These are phyloP conservation scores for Smallanthus sonchifolius DNA, from an alignment of 129 eudicot species.

Conservation along the genomic window DNA sequence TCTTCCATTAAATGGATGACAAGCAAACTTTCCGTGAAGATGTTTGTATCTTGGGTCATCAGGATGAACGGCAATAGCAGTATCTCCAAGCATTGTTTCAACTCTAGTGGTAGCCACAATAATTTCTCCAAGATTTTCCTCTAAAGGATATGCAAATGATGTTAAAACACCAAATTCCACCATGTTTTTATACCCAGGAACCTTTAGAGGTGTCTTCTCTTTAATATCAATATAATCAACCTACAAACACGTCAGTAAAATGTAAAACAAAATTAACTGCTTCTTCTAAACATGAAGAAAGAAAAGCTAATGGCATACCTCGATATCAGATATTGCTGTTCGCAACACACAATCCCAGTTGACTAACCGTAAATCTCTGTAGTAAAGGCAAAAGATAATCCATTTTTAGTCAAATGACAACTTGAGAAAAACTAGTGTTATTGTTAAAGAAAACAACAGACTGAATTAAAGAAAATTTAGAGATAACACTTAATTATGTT, in stretches of 20 bases:
- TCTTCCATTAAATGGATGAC: constrained; percentile 85
- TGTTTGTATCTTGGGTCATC: constrained; percentile 80
- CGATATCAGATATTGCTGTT: constrained; percentile 96
- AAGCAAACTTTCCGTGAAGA: constrained; percentile 80
- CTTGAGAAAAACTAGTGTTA: not conserved
- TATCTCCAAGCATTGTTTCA: constrained; percentile 97
- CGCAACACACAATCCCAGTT: constrained; percentile 96
- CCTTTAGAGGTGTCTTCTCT: constrained; percentile 65
- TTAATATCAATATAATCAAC: constrained; percentile 83
- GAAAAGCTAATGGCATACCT: constrained; percentile 40
- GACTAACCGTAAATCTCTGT: constrained; percentile 83
- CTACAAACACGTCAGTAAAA: constrained; percentile 34
- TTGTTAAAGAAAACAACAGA: not conserved
- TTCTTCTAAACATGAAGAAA: not conserved
- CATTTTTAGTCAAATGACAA: not conserved
- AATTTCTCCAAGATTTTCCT: constrained; percentile 76
- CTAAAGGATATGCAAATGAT: constrained; percentile 91
- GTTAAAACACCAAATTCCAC: constrained; percentile 92
- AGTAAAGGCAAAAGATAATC: constrained; percentile 9
- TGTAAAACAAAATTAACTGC: not conserved
- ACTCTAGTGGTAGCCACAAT: constrained; percentile 93
- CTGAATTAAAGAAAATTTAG: not conserved
- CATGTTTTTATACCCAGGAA: constrained; percentile 70
- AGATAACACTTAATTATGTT: not conserved
- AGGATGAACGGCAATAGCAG: constrained; percentile 94